phyloP scores from a whole-genome alignment of 1,139 yeast species.

The Hyphopichia khmerensis region DNA sequence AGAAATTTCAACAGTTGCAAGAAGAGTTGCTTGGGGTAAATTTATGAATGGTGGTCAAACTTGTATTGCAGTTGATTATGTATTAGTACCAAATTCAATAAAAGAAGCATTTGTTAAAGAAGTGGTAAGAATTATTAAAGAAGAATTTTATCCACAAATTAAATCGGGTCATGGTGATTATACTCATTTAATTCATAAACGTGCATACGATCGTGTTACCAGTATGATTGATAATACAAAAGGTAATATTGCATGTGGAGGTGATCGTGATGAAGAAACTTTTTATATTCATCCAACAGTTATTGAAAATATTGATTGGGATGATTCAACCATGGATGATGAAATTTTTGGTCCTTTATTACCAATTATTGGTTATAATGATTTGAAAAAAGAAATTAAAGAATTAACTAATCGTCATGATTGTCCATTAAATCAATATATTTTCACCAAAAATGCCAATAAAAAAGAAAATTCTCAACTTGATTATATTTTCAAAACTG shows the following conservation, averaged over 20 bases:
- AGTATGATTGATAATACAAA: conserved; percentile 49
- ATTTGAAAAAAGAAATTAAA: conserved; percentile 48
- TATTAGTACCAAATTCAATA: conserved; percentile 59
- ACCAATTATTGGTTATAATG: conserved; percentile 62
- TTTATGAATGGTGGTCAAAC: conserved; percentile 87
- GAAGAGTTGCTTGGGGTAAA: conserved; percentile 74
- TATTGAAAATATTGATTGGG: conserved; percentile 57
- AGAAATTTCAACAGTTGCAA: conserved; percentile 47
- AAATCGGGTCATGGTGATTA: conserved; percentile 29
- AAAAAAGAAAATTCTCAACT: conserved; percentile 46
- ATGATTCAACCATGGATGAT: conserved; percentile 69
- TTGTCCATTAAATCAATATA: conserved; percentile 84
- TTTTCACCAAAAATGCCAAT: conserved; percentile 55
- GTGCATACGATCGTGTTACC: conserved; percentile 54
- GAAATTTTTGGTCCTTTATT: conserved; percentile 87
- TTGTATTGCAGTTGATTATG: conserved; percentile 86
- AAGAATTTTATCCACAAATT: conserved; percentile 45
- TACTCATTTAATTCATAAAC: conserved; percentile 66
- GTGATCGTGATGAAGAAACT: conserved; percentile 40
- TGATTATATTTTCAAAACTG: conserved; percentile 46
- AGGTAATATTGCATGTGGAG: conserved; percentile 63
- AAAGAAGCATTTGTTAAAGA: conserved; percentile 52
- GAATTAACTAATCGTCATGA: conserved; percentile 57
- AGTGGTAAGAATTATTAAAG: conserved; percentile 40
- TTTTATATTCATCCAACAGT: conserved; percentile 70